Conservation (phyloP, 306 rosid genomes). For the Fragaria nilgerrensis region DNA sequence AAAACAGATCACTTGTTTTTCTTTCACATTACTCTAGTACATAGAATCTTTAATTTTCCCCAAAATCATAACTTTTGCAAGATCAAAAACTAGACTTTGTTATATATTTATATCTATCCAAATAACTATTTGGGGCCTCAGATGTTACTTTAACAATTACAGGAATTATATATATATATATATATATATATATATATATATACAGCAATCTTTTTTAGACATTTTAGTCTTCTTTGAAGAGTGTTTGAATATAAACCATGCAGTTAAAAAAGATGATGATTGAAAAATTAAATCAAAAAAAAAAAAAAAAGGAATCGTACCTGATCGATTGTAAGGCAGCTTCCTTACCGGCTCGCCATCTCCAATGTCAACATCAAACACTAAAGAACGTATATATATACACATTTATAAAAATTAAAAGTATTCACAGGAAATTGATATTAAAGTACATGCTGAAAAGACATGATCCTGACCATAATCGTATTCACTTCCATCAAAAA, state of each 20-base stretch:
- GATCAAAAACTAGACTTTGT: too few relatives aligned
- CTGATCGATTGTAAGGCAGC: slow-evolving; percentile 87
- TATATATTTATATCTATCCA: neutral
- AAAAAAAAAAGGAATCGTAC: slow-evolving; percentile 38
- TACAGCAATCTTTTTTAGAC: neutral
- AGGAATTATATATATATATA: too few relatives aligned
- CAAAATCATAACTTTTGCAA: neutral
- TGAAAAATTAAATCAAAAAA: neutral
- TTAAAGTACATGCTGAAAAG: slow-evolving; percentile 15
- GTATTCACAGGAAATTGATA: slow-evolving; percentile 16
- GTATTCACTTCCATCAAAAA: slow-evolving; percentile 71
- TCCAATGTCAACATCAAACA: slow-evolving; percentile 95
- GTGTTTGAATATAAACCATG: neutral
- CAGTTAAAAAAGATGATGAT: neutral
- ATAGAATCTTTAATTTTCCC: neutral
- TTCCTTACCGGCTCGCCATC: slow-evolving; percentile 92
- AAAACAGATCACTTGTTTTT: neutral
- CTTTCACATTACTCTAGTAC: neutral
- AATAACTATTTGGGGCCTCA: neutral
- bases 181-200: too few relatives aligned
- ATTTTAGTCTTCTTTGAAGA: neutral
- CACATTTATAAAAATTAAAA: slow-evolving; percentile 19
- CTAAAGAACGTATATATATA: slow-evolving; percentile 38
- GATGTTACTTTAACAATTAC: neutral
- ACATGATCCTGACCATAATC: slow-evolving; percentile 66